Evolutionary conservation across 2,329 filamentous ascomycete species (phyloP), one percentile per base, ranked within the genome.

Genomic region (Ambrosiella beaveri): DNA sequence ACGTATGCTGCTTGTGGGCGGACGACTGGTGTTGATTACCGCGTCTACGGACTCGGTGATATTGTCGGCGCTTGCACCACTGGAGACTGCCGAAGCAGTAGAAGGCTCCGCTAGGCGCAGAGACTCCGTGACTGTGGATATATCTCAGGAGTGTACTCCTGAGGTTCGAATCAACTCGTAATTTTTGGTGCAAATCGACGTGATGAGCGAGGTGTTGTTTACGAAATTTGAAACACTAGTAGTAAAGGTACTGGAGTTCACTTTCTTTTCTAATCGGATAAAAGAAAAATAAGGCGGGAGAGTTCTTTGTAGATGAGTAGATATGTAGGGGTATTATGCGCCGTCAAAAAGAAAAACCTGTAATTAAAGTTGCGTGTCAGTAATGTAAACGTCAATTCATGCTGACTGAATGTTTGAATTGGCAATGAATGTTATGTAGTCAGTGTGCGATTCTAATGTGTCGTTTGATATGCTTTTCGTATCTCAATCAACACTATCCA

Each of bases 81-180:
- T 38, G 41, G 44, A 58, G 53, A 58, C 59, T 58, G 59, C 59
- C 59, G 59, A 61, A 61, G 59, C 59, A 61, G 59, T 58, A 49
- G 40, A 56, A 58, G 59, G 53, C 59, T 61, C 59, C 52, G 56
- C 59, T 56, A 52, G 52, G 45, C 56, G 59, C 59, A 61, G 59
- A 61, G 59, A 61, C 59, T 61, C 59, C 59, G 59, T 61, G 49
- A 61, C 58, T 39, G 52, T 61, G 59, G 44, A 44, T 54, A 56
- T 40, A 39, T 54, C 59, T 61, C 59, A 61, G 59, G 59, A 56
- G 15, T 9, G 17, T 54, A 57, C 59, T 61, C 59, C 59, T 58
- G 59, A 61, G 59, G 35, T 54, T 11, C 35, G 50, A 57, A 39
- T 39, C 27, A 7, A 54, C 19, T 11, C 19, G 15, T 15, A 35